Conservation (phyloP, 2,329 filamentous ascomycete species). For the Clarireedia hainanense region DNA sequence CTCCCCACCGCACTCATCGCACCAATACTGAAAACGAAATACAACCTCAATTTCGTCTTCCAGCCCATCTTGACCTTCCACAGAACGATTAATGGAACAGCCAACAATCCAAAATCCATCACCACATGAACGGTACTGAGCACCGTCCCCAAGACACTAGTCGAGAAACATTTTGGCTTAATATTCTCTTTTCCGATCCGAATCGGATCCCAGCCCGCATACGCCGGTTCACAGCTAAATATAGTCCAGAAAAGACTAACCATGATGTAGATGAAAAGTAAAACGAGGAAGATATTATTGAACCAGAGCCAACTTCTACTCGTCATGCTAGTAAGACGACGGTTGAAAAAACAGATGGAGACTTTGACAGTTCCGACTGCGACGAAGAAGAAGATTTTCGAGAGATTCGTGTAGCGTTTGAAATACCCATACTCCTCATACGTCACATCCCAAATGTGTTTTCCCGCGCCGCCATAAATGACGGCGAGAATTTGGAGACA, state of each 20-base stretch:
- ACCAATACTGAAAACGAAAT: conserved; percentile 29
- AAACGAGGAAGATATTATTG: conserved; percentile 25
- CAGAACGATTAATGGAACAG: conserved; percentile 30
- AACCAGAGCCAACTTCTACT: conserved; percentile 26
- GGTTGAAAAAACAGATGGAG: conserved; percentile 32
- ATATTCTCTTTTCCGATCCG: background rate
- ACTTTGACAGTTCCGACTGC: conserved; percentile 44
- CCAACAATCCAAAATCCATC: conserved; percentile 30
- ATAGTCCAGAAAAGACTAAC: conserved; percentile 2
- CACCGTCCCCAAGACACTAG: conserved; percentile 17
- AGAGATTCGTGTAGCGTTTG: conserved; percentile 79
- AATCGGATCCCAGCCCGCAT: conserved; percentile 4
- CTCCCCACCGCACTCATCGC: conserved; percentile 27
- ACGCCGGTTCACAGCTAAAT: background rate
- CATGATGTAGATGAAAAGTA: background rate
- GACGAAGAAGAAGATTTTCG: conserved; percentile 96
- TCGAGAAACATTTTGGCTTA: background rate
- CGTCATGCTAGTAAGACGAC: conserved; percentile 29
- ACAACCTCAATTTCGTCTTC: conserved; percentile 28
- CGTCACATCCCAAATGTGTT: conserved; percentile 29
- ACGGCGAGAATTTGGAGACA: conserved; percentile 24
- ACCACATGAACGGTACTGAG: conserved; percentile 29
- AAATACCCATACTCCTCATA: conserved; percentile 29
- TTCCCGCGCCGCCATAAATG: conserved; percentile 22
- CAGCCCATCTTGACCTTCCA: conserved; percentile 29